Evolutionary conservation across 306 rosid species (phyloP).

Genomic region (Parietaria judaica): DNA sequence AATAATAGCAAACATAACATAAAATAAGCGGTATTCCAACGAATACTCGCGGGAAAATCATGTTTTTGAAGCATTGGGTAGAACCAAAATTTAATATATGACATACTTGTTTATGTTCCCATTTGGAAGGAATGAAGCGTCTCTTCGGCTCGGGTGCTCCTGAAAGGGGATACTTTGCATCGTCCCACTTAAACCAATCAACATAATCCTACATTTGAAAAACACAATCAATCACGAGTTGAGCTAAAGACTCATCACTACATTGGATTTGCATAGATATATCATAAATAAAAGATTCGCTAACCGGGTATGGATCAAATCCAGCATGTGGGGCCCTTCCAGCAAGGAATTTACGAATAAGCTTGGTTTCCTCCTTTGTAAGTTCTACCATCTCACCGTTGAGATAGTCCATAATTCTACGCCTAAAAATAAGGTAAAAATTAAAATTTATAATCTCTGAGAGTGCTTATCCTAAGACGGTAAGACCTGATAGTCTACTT

Average conservation of each 20-base stretch:
- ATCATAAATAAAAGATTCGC: constrained; percentile 19
- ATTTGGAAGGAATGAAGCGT: constrained; percentile 87
- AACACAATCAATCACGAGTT: neutral
- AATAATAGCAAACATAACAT: neutral
- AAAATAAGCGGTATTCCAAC: too few relatives aligned
- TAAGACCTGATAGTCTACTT: neutral
- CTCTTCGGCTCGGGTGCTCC: constrained; percentile 96
- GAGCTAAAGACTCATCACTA: neutral
- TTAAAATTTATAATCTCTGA: neutral
- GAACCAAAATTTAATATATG: constrained; percentile 3
- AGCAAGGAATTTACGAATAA: constrained; percentile 49
- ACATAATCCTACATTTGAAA: constrained; percentile 49
- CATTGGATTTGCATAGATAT: neutral
- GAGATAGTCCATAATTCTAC: constrained; percentile 62
- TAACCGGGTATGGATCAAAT: constrained; percentile 71
- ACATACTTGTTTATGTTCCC: constrained; percentile 76
- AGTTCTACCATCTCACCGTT: constrained; percentile 75
- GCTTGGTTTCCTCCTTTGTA: constrained; percentile 55
- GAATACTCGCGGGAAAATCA: too few relatives aligned
- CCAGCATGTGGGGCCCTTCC: constrained; percentile 75
- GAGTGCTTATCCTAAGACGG: neutral
- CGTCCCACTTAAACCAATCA: constrained; percentile 95
- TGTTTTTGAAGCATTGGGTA: neutral
- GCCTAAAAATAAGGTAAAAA: constrained; percentile 40
- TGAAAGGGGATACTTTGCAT: constrained; percentile 74